phyloP scores from a whole-genome alignment of 805 yeast species.

The Debaryomyces castellii region DNA sequence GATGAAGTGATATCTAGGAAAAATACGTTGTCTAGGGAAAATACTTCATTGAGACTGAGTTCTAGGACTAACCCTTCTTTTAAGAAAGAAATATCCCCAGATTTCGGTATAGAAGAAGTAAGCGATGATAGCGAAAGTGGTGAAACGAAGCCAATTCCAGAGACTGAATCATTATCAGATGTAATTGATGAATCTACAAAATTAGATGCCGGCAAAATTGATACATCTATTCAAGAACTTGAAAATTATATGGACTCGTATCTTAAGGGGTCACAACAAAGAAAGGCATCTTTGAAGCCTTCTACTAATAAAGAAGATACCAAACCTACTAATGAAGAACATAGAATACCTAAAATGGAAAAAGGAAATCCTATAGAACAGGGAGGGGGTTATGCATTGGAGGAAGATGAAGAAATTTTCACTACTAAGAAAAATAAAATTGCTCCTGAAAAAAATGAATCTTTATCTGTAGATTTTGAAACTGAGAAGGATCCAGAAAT shows the following conservation, averaged over 20 bases:
- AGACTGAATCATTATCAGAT: constrained; percentile 2
- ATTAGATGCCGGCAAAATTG: constrained; percentile 13
- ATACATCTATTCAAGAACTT: constrained; percentile 39
- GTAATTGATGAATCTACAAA: constrained; percentile 16
- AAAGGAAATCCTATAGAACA: not conserved
- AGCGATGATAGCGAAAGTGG: constrained; percentile 28
- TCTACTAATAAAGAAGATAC: too few species aligned
- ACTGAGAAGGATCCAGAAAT: constrained; percentile 41
- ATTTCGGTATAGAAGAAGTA: constrained; percentile 38
- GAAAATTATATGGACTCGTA: constrained; percentile 39
- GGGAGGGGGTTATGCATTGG: constrained; percentile 8
- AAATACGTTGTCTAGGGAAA: not conserved
- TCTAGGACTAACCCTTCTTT: too few species aligned
- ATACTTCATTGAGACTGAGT: too few species aligned
- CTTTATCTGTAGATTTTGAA: constrained; percentile 5
- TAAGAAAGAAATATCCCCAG: constrained; percentile 16
- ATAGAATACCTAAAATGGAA: not conserved
- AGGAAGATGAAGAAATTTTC: constrained; percentile 12
- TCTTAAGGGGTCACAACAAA: constrained; percentile 13
- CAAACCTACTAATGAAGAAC: not conserved
- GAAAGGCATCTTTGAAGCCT: not conserved
- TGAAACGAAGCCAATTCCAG: not conserved
- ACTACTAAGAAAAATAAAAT: constrained; percentile 7
- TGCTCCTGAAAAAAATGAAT: constrained; percentile 14
- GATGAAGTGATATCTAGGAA: not conserved